phyloP scores from a whole-genome alignment of 352 stramenopile species.

The Stramenopiles sp. region DNA sequence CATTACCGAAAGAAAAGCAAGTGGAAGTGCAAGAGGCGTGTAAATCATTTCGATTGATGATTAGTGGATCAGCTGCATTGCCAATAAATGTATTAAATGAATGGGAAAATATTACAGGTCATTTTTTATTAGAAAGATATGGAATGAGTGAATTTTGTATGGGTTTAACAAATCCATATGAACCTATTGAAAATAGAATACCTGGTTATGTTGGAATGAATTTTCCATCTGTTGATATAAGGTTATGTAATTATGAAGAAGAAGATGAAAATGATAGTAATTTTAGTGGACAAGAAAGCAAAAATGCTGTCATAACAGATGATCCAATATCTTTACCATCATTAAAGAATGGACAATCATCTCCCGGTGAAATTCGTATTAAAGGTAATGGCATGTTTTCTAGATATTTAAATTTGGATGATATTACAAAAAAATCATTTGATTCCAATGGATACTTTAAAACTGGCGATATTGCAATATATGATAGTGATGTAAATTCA shows the following conservation, averaged over 20 bases:
- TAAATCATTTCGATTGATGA: slow-evolving; percentile 28
- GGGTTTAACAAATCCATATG: slow-evolving; percentile 58
- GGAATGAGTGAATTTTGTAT: slow-evolving; percentile 76
- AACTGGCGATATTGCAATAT: slow-evolving; percentile 63
- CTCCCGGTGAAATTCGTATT: slow-evolving; percentile 60
- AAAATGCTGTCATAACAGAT: slow-evolving; percentile 9
- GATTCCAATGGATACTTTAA: slow-evolving; percentile 62
- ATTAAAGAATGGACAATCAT: slow-evolving; percentile 23
- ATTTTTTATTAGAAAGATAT: slow-evolving; percentile 60
- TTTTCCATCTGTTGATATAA: slow-evolving; percentile 42
- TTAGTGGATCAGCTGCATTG: slow-evolving; percentile 60
- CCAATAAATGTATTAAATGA: slow-evolving; percentile 43
- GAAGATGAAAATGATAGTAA: too few relatives aligned
- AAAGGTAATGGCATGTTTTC: slow-evolving; percentile 55
- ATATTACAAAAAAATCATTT: slow-evolving; percentile 57
- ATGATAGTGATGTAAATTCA: slow-evolving; percentile 35
- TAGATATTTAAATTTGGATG: slow-evolving; percentile 54
- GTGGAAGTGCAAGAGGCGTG: slow-evolving; percentile 9
- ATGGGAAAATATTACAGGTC: slow-evolving; percentile 52
- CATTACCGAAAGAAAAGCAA: slow-evolving; percentile 13
- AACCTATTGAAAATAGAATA: slow-evolving; percentile 29
- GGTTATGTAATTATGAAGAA: slow-evolving; percentile 43
- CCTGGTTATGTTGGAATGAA: slow-evolving; percentile 53
- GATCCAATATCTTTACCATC: background rate
- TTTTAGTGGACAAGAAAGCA: too few relatives aligned